Evolutionary conservation across 164 flowering plant species (phyloP), one percentile per base, ranked within the genome.

Genomic region (Magnolia kwangsiensis): DNA sequence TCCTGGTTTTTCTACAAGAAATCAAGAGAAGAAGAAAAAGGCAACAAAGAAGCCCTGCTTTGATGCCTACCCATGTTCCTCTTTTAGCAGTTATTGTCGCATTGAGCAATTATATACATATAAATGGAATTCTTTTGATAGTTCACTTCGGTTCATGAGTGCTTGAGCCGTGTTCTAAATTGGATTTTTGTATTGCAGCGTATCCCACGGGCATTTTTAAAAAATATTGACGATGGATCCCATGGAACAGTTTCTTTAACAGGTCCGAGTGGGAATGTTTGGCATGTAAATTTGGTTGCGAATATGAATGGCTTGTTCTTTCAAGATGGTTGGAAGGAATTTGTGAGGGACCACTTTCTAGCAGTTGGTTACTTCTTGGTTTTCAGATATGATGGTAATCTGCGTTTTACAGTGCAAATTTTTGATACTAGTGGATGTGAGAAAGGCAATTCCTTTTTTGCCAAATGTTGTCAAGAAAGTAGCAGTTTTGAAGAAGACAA

Each of bases 341-440:
- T 92, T 83, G 89, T 86, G 51, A 81, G 76, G n/a, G 94, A 89
- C 79, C 86, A 92, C 79, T 78, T 55, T 10, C 49, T 91, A 45
- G 82, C 83, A 69, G 69, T 70, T 29, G 90, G 89, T 16, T 91
- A 94, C 76, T 72, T 88, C 63, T 74, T 90, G 69, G 89, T 92
- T 64, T 89, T 94, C 50, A 84, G 88, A 79, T 87, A 94, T 78
- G 82, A 87, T 78, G 95, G 94, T 18, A 72, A 85, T 78, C 80
- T 85, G 83, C 73, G 79, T 21, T 92, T 92, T 72, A 79, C 81
- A 2, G 93, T 92, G 72, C 85, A 86, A 75, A 80, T 92, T 68
- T 94, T 90, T 81, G 93, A 88, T 79, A 74, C 71, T 67, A 90
- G 84, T 81, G 77, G 85, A 31, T 91, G 96, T 81, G 96, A 91